These are phyloP conservation scores for Aspergillus affinis DNA, from an alignment of 495 filamentous ascomycete species.

Conservation along the genomic window DNA sequence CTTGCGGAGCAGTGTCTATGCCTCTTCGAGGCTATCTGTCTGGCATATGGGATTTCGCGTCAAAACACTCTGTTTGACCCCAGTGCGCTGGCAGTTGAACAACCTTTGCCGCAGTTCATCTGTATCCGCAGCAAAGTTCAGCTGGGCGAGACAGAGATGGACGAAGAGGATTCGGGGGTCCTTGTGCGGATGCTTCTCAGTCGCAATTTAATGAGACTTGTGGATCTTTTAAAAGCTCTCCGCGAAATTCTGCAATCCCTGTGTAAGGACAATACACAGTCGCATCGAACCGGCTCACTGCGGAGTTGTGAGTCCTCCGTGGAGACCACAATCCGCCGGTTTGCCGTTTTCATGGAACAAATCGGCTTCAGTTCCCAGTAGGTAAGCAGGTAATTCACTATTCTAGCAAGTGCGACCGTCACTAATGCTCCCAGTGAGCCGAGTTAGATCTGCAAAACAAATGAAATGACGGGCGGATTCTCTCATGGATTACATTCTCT, in stretches of 20 bases:
- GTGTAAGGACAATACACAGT: conserved; percentile 16
- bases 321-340: conserved; percentile 25
- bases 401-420: background rate
- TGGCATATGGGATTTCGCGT: conserved; percentile 30
- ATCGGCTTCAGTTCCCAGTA: conserved; percentile 11
- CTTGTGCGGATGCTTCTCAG: conserved; percentile 29
- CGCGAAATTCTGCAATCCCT: conserved; percentile 18
- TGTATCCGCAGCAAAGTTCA: conserved; percentile 34
- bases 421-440: background rate
- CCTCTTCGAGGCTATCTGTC: conserved; percentile 32
- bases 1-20: conserved; percentile 30
- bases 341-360: conserved; percentile 28
- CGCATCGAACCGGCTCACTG: conserved; percentile 17
- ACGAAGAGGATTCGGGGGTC: conserved; percentile 28
- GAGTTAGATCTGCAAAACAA: background rate
- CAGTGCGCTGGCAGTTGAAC: conserved; percentile 24
- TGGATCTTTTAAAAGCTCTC: conserved; percentile 26
- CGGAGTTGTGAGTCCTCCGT: conserved; percentile 26
- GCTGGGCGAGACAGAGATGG: conserved; percentile 32
- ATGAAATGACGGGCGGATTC: background rate
- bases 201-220: conserved; percentile 26
- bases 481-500: background rate
- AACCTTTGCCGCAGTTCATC: conserved; percentile 25
- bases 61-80: conserved; percentile 28
- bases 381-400: conserved; percentile 11